Evolutionary conservation across 441 rosid species (phyloP), one percentile per base, ranked within the genome.

Genomic region (Gossypium aridum): DNA sequence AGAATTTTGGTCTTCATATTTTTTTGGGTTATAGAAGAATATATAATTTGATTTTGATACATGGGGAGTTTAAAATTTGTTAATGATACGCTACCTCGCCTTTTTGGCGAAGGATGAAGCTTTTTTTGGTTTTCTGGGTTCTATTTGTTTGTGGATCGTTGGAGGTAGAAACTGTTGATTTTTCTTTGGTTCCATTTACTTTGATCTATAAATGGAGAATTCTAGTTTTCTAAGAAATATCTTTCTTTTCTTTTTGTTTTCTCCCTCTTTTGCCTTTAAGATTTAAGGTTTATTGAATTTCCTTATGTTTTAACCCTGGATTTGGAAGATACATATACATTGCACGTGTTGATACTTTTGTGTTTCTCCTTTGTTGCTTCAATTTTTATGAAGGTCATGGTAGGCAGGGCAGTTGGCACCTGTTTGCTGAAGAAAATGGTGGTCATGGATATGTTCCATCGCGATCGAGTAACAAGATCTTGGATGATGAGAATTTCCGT

Each of bases 351-450:
- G 70, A 77, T 83, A 68, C 69, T 66, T 70, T 80, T 77, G 54
- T 31, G 61, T 45, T 82, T 77, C 64, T 63, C 26, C 62, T 62
- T 70, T 76, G 75, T 83, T 76, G 31, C 31, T 81, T 81, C 71
- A n/a, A 77, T 73, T 82, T 68, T 73, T 77, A 62, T 89, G 86
- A 89, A 94, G 98, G 97, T 88, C 92, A 92, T 82, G 93, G 88
- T 85, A 93, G 90, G 97, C 96, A 88, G 88, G 96, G 95, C 75
- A 90, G 88, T 45, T 91, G 95, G 86, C 89, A 90, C 85, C 73
- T 84, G 82, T 89, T 87, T 83, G 77, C 77, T 16, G 97, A 91
- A 57, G 98, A 94, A 70, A 70, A 70, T 70, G 55, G 87, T 81
- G 87, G 89, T 78, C 85, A 88, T 82, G 89, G 90, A 54, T 90